phyloP scores from a whole-genome alignment of 164 flowering plant species.

The Sextonia rubra region DNA sequence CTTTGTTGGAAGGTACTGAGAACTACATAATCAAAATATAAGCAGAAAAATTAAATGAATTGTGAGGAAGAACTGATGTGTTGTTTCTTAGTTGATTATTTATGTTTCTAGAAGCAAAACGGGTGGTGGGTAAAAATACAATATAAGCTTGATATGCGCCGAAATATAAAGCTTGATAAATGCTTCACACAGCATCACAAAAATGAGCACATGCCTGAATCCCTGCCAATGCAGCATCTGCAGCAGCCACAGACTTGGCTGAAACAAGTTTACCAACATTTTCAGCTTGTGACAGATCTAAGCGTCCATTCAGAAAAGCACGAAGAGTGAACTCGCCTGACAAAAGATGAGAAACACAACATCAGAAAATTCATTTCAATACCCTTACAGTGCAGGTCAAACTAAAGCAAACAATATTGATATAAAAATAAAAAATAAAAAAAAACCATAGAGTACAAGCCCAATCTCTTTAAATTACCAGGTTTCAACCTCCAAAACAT shows the following conservation, averaged over 20 bases:
- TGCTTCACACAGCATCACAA: background rate
- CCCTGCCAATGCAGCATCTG: conserved; percentile 93
- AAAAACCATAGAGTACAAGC: too few relatives aligned
- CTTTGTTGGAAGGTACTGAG: background rate
- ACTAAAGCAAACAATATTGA: too few relatives aligned
- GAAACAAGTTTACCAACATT: conserved; percentile 71
- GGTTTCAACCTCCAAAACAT: too few relatives aligned
- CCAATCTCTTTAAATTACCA: too few relatives aligned
- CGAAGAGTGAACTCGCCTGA: conserved; percentile 95
- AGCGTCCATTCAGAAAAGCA: conserved; percentile 95
- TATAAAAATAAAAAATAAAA: too few relatives aligned
- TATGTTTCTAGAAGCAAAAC: background rate
- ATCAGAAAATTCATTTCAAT: background rate
- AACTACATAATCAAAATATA: conserved; percentile 7
- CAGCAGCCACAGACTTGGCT: conserved; percentile 81
- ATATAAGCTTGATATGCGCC: background rate
- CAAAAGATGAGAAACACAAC: background rate
- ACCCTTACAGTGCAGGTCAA: background rate
- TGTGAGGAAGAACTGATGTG: background rate
- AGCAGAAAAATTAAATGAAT: background rate
- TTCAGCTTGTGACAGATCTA: conserved; percentile 97
- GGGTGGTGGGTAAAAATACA: background rate
- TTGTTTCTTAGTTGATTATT: background rate
- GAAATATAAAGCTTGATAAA: background rate
- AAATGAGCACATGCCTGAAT: conserved; percentile 52